phyloP scores from a whole-genome alignment of 441 rosid species.

The Lepidium campestre region DNA sequence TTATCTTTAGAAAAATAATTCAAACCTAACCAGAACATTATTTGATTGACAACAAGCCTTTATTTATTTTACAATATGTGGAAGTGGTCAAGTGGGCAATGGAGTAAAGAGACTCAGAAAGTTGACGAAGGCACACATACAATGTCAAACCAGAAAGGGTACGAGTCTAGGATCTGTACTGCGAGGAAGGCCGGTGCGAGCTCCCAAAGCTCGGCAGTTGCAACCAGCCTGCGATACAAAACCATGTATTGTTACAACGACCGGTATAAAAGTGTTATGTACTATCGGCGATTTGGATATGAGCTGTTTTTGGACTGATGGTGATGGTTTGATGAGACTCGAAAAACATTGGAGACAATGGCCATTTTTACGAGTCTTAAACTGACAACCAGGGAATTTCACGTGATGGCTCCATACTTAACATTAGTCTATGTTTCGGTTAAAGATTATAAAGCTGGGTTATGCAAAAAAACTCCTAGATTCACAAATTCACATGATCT shows the following conservation, averaged over 20 bases:
- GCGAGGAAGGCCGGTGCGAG: constrained; percentile 67
- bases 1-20: neutral
- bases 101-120: neutral
- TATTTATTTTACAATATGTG: constrained; percentile 2
- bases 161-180: constrained; percentile 50
- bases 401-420: neutral
- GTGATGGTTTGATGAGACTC: neutral
- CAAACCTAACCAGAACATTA: constrained; percentile 9
- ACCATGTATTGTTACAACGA: neutral
- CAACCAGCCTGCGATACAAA: constrained; percentile 58
- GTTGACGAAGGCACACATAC: neutral
- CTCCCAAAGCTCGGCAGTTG: constrained; percentile 79
- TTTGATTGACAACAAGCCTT: constrained; percentile 6
- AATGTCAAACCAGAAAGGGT: constrained; percentile 33
- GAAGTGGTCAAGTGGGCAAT: constrained; percentile 11
- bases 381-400: neutral
- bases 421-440: neutral
- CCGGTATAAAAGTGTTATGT: neutral
- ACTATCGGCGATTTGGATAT: neutral
- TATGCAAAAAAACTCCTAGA: neutral
- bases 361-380: neutral
- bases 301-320: neutral
- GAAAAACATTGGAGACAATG: neutral
- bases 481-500: neutral
- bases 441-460: neutral